phyloP scores from a whole-genome alignment of 2,329 filamentous ascomycete genomes.

The Periconia macrospinosa region DNA sequence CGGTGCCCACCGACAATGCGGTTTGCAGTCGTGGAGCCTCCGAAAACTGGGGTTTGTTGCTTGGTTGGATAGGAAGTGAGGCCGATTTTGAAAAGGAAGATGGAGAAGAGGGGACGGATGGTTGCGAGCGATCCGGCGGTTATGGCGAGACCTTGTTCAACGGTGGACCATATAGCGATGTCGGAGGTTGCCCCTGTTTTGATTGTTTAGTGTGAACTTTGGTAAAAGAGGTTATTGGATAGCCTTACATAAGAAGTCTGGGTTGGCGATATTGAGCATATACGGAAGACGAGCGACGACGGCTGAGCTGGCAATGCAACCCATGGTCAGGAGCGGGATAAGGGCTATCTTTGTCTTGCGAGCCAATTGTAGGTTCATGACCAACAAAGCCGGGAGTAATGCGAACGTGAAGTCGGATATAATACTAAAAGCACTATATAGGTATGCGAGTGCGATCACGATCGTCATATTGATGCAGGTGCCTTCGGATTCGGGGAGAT shows the following conservation, averaged over 20 bases:
- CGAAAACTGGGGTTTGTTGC: slow-evolving; percentile 14
- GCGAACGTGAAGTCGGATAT: slow-evolving; percentile 54
- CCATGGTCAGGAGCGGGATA: slow-evolving; percentile 53
- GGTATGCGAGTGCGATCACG: slow-evolving; percentile 47
- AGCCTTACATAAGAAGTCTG: slow-evolving; percentile 37
- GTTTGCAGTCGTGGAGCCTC: slow-evolving; percentile 13
- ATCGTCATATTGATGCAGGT: slow-evolving; percentile 46
- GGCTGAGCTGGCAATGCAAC: slow-evolving; percentile 47
- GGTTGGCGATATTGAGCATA: slow-evolving; percentile 27
- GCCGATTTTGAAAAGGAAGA: slow-evolving; percentile 28
- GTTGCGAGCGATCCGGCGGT: slow-evolving; percentile 40
- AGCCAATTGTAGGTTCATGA: slow-evolving; percentile 56
- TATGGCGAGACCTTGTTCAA: slow-evolving; percentile 43
- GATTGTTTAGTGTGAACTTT: background rate
- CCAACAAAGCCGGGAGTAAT: slow-evolving; percentile 53
- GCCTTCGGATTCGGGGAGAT: slow-evolving; percentile 31
- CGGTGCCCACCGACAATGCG: slow-evolving; percentile 5
- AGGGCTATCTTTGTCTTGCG: slow-evolving; percentile 53
- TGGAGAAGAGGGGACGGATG: slow-evolving; percentile 35
- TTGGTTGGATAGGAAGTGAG: slow-evolving; percentile 23
- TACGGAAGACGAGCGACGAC: slow-evolving; percentile 36
- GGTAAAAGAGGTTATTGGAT: background rate
- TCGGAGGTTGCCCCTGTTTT: slow-evolving; percentile 32
- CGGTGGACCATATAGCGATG: slow-evolving; percentile 40
- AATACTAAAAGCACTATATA: slow-evolving; percentile 52